A percentile compares a stretch with the other conserved stretches of the same genome.
phyloP scores from a whole-genome alignment of 495 filamentous ascomycete species.

The Massariosphaeria phaeospora region DNA sequence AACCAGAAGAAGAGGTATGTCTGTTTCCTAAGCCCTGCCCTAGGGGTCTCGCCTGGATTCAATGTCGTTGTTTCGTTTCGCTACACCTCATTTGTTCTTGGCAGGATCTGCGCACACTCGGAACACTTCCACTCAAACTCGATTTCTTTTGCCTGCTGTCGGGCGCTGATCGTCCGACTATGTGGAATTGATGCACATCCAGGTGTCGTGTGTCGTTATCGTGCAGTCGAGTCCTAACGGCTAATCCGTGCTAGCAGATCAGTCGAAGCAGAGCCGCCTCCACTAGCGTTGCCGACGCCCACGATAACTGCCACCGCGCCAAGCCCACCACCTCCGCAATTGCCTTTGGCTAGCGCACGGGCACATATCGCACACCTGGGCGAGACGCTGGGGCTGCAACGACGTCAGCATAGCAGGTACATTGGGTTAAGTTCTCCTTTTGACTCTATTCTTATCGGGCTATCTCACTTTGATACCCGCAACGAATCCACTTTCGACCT shows the following conservation, averaged over 20 bases:
- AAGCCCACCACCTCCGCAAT: conserved; percentile 27
- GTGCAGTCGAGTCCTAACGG: conserved; percentile 2
- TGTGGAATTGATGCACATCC: background rate
- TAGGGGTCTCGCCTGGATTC: conserved; percentile 1
- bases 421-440: conserved; percentile 58
- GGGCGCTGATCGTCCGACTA: background rate
- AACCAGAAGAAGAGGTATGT: conserved; percentile 37
- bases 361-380: conserved; percentile 31
- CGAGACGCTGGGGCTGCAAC: conserved; percentile 41
- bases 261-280: conserved; percentile 35
- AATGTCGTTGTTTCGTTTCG: conserved; percentile 3
- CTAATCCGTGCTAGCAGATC: conserved; percentile 31
- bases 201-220: background rate
- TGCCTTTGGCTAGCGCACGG: conserved; percentile 14
- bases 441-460: conserved; percentile 66
- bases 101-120: background rate
- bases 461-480: conserved; percentile 64
- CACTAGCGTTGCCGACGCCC: conserved; percentile 34
- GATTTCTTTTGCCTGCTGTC: too few species aligned
- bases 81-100: conserved; percentile 11
- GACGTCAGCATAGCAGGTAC: conserved; percentile 41
- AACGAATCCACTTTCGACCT: conserved; percentile 65
- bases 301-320: conserved; percentile 35
- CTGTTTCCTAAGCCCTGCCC: conserved; percentile 3
- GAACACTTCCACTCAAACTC: too few species aligned